Conservation (phyloP, 2,329 filamentous ascomycete genomes). For the Xylaria sp. region DNA sequence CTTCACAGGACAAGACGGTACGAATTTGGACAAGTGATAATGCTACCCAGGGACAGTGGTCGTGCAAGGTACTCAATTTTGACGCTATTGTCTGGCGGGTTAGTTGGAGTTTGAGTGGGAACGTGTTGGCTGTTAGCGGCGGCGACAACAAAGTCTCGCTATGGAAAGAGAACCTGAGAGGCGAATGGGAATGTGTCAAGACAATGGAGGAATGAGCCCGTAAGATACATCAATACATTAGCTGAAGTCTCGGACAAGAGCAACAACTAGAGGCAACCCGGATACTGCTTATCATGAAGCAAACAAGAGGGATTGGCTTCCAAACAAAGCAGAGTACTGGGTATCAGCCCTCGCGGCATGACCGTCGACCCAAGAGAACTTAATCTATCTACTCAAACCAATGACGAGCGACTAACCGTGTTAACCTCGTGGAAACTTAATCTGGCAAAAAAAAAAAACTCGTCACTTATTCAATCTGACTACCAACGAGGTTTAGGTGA, state of each 20-base stretch:
- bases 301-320: background rate
- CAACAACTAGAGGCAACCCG: background rate
- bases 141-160: constrained; percentile 96
- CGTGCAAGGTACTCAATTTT: constrained; percentile 82
- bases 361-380: constrained; percentile 19
- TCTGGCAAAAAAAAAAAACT: background rate
- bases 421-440: background rate
- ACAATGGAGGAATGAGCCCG: constrained; percentile 80
- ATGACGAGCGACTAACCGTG: no score
- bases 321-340: constrained; percentile 21
- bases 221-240: background rate
- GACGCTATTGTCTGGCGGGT: constrained; percentile 93
- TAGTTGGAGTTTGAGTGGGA: constrained; percentile 96
- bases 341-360: constrained; percentile 9
- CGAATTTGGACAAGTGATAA: constrained; percentile 90
- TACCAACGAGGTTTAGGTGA: no score
- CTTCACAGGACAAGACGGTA: constrained; percentile 95
- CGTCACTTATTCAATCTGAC: no score
- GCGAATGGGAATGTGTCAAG: constrained; percentile 97
- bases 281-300: background rate
- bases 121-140: constrained; percentile 90
- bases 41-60: constrained; percentile 74
- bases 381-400: constrained; percentile 25
- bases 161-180: constrained; percentile 98
- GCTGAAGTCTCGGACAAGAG: background rate